Conservation (phyloP, 441 rosid genomes). For the Populus hybrid region DNA sequence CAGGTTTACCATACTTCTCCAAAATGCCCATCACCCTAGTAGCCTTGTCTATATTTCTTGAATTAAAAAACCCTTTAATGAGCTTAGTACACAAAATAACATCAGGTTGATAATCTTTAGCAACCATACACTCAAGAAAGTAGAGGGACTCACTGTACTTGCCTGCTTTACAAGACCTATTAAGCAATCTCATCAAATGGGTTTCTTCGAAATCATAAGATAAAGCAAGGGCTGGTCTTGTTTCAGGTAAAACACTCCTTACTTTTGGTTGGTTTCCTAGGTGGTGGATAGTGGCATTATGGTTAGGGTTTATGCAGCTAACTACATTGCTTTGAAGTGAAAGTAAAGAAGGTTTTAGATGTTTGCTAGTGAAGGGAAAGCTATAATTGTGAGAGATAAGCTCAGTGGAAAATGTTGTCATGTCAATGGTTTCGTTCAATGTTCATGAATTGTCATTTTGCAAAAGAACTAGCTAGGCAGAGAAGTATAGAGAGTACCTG, state of each 20-base stretch:
- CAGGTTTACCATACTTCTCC: constrained; percentile 69
- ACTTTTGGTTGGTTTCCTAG: constrained; percentile 23
- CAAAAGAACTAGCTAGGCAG: not conserved
- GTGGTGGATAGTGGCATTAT: constrained; percentile 13
- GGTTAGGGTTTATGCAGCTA: constrained; percentile 29
- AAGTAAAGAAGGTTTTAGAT: constrained; percentile 31
- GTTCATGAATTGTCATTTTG: constrained; percentile 12
- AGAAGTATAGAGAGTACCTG: constrained; percentile 10
- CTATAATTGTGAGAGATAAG: constrained; percentile 19
- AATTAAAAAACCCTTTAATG: constrained; percentile 60
- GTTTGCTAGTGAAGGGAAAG: constrained; percentile 22
- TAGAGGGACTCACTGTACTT: constrained; percentile 67
- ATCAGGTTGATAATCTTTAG: constrained; percentile 60
- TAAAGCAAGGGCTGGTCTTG: constrained; percentile 37
- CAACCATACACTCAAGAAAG: constrained; percentile 62
- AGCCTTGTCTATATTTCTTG: constrained; percentile 54
- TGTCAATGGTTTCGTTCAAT: constrained; percentile 19
- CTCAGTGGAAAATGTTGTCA: constrained; percentile 39
- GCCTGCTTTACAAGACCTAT: constrained; percentile 51
- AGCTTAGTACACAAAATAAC: constrained; percentile 72
- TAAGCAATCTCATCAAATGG: constrained; percentile 52
- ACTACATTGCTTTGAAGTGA: constrained; percentile 23
- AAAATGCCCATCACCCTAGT: constrained; percentile 68
- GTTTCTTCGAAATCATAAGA: constrained; percentile 50
- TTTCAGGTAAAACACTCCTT: constrained; percentile 32